phyloP scores from a whole-genome alignment of 148 eudicot genomes.

The Tetragonia tetragonoides region DNA sequence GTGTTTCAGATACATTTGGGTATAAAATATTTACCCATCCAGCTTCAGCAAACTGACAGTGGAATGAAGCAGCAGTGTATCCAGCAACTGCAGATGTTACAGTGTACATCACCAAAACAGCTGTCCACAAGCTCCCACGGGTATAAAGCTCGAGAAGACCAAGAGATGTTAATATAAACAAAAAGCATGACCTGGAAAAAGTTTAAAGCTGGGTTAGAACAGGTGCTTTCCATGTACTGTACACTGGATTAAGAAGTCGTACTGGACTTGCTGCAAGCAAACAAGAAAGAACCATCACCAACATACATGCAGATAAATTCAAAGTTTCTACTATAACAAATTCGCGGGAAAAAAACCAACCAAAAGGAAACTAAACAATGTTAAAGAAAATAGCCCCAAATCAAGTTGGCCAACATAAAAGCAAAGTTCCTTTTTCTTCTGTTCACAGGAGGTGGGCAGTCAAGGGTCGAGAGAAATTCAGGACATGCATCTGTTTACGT shows the following conservation, averaged over 20 bases:
- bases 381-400: not conserved
- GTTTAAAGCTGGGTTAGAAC: slow-evolving; percentile 6
- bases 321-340: not conserved
- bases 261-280: not conserved
- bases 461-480: too few species aligned
- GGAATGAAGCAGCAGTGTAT: slow-evolving; percentile 65
- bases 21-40: slow-evolving; percentile 54
- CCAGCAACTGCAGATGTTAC: slow-evolving; percentile 67
- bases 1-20: not conserved
- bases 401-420: not conserved
- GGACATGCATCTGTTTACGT: too few species aligned
- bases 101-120: slow-evolving; percentile 48
- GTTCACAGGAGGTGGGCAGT: too few species aligned
- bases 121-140: slow-evolving; percentile 59
- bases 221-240: not conserved
- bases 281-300: not conserved
- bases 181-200: slow-evolving; percentile 45
- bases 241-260: not conserved
- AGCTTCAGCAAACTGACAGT: slow-evolving; percentile 55
- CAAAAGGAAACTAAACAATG: not conserved
- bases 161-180: slow-evolving; percentile 53
- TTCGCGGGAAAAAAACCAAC: not conserved
- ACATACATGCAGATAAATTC: not conserved
- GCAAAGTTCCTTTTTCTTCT: not conserved
- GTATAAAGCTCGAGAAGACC: slow-evolving; percentile 59